Evolutionary conservation across 2,329 filamentous ascomycete species (phyloP).

Genomic region (Epichloe aotearoae): DNA sequence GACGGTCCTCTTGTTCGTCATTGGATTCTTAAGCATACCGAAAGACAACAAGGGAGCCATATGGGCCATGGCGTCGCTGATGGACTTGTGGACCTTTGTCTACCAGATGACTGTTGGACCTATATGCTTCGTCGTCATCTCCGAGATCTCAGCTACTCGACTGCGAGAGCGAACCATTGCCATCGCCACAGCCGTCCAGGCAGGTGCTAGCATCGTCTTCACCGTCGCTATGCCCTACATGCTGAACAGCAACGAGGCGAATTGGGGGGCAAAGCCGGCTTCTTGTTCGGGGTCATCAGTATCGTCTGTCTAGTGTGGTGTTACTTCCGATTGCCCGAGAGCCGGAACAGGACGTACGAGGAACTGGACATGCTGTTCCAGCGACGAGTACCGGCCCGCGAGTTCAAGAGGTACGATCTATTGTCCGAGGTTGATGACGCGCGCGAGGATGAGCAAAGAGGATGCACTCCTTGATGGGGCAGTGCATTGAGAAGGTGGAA

Average conservation of each 20-base stretch:
- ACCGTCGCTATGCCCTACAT: slow-evolving; percentile 18
- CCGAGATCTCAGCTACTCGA: slow-evolving; percentile 24
- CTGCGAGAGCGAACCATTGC: slow-evolving; percentile 20
- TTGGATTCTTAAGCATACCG: slow-evolving; percentile 26
- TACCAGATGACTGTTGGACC: slow-evolving; percentile 29
- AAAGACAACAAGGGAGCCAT: slow-evolving; percentile 18
- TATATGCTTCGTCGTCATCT: slow-evolving; percentile 27
- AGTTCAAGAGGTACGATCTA: slow-evolving; percentile 10
- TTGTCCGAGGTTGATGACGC: slow-evolving; percentile 6
- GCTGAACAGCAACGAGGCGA: slow-evolving; percentile 18
- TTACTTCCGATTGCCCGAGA: slow-evolving; percentile 18
- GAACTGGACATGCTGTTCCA: slow-evolving; percentile 20
- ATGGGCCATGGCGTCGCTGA: slow-evolving; percentile 25
- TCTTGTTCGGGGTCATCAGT: slow-evolving; percentile 16
- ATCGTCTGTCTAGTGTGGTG: slow-evolving; percentile 13
- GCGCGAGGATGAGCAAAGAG: background rate
- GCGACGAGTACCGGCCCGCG: slow-evolving; percentile 6
- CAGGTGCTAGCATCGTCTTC: slow-evolving; percentile 13
- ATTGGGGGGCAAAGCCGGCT: slow-evolving; percentile 21
- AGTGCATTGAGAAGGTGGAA: background rate
- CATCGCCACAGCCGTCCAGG: slow-evolving; percentile 15
- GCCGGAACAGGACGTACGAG: slow-evolving; percentile 16
- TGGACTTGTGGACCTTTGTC: slow-evolving; percentile 28
- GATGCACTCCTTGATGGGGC: background rate
- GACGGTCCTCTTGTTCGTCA: slow-evolving; percentile 26